Conservation (phyloP, 352 stramenopile species). For the Pilasporangium apinafurcum region DNA sequence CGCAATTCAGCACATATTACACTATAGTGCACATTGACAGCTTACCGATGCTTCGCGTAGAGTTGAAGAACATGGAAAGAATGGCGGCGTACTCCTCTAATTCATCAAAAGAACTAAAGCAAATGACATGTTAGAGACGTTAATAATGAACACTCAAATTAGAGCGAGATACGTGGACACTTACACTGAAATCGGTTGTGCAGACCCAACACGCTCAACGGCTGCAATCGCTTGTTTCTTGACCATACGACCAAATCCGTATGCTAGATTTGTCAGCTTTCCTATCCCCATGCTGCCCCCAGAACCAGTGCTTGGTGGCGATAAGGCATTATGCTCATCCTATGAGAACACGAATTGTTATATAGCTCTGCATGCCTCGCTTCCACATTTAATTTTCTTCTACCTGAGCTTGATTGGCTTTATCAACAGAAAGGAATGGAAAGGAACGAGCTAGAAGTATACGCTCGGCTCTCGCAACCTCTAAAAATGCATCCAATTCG, state of each 20-base stretch:
- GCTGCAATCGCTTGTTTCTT: slow-evolving; percentile 82
- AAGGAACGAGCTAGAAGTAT: slow-evolving; percentile 50
- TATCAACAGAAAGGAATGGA: slow-evolving; percentile 38
- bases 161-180: slow-evolving; percentile 1
- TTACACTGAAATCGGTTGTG: slow-evolving; percentile 45
- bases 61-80: slow-evolving; percentile 70
- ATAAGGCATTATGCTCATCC: neutral
- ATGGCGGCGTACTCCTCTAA: slow-evolving; percentile 68
- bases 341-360: neutral
- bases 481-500: slow-evolving; percentile 51
- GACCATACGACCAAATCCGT: slow-evolving; percentile 77
- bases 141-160: neutral
- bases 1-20: neutral
- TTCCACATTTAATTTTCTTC: too few species aligned
- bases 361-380: too few species aligned
- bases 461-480: slow-evolving; percentile 34
- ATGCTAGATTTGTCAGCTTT: slow-evolving; percentile 75
- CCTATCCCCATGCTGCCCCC: slow-evolving; percentile 41
- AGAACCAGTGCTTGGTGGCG: slow-evolving; percentile 7
- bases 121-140: too few species aligned
- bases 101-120: slow-evolving; percentile 38
- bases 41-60: slow-evolving; percentile 56
- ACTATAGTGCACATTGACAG: neutral
- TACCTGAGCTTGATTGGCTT: neutral
- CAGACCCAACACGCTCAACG: slow-evolving; percentile 67